phyloP scores from a whole-genome alignment of 495 filamentous ascomycete species.

The Delitschia confertaspora region DNA sequence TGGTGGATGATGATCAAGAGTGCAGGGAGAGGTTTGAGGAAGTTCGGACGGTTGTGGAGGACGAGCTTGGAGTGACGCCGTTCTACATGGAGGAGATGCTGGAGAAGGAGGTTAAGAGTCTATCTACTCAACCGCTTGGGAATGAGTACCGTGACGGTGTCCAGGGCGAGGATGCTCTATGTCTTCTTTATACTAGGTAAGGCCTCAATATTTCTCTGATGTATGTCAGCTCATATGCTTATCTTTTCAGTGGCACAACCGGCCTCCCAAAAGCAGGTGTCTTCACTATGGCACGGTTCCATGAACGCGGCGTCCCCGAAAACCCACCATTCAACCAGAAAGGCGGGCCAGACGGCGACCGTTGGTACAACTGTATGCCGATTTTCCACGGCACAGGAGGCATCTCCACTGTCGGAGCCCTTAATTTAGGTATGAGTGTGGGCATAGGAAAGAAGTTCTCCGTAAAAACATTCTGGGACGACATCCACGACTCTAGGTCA shows the following conservation, averaged over 20 bases:
- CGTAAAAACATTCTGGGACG: constrained; percentile 61
- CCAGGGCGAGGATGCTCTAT: too few species aligned
- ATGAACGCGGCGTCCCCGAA: constrained; percentile 27
- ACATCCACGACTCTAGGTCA: constrained; percentile 56
- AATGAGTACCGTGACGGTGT: constrained; percentile 43
- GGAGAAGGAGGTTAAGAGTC: constrained; percentile 39
- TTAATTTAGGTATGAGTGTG: constrained; percentile 49
- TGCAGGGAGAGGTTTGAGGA: constrained; percentile 48
- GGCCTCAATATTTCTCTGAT: constrained; percentile 52
- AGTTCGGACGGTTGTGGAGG: constrained; percentile 38
- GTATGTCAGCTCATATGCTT: constrained; percentile 45
- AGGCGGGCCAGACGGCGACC: constrained; percentile 42
- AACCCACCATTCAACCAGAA: constrained; percentile 24
- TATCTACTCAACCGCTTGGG: constrained; percentile 40
- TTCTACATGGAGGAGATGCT: constrained; percentile 41
- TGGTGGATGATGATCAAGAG: constrained; percentile 57
- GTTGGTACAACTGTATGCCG: constrained; percentile 73
- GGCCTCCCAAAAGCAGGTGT: constrained; percentile 53
- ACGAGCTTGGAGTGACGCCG: constrained; percentile 44
- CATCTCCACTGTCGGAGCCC: constrained; percentile 43
- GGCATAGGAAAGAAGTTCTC: constrained; percentile 63
- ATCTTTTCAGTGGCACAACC: constrained; percentile 48
- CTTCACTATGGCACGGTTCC: constrained; percentile 40
- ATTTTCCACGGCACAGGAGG: constrained; percentile 69
- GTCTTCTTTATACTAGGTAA: too few species aligned